A percentile compares a stretch with the other conserved stretches of the same genome.
These are phyloP conservation scores for Periconia sp. DNA, from an alignment of 2,329 filamentous ascomycete species.

Conservation along the genomic window DNA sequence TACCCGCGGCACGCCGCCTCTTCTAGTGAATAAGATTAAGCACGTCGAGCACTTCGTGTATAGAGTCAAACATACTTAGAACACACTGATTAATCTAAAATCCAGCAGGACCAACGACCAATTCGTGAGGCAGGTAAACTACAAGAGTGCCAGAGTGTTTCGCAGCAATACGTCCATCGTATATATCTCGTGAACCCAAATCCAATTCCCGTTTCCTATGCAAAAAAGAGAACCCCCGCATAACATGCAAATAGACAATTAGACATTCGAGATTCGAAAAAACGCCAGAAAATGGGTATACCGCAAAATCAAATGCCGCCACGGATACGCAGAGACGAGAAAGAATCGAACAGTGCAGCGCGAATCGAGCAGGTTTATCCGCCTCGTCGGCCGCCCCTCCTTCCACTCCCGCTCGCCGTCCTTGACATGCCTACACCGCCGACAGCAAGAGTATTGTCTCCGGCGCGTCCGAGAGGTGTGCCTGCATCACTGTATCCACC, in stretches of 20 bases:
- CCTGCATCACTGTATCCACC: constrained; percentile 39
- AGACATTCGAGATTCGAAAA: background rate
- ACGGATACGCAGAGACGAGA: background rate
- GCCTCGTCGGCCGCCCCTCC: constrained; percentile 31
- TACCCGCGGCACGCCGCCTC: too few relatives aligned
- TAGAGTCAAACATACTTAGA: too few relatives aligned
- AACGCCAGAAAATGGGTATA: constrained; percentile 17
- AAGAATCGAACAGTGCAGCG: background rate
- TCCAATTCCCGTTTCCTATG: background rate
- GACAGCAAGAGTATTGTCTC: constrained; percentile 29
- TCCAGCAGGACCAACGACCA: too few relatives aligned
- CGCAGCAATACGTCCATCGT: background rate
- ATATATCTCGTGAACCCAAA: background rate
- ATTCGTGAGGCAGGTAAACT: too few relatives aligned
- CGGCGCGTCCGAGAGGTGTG: constrained; percentile 38
- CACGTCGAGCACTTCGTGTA: too few relatives aligned
- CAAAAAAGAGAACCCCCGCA: background rate
- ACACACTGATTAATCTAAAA: too few relatives aligned
- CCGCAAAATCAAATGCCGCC: background rate
- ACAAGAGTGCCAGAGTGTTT: background rate
- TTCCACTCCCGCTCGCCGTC: constrained; percentile 41
- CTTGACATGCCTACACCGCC: constrained; percentile 40
- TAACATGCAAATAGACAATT: background rate
- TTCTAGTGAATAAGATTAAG: too few relatives aligned
- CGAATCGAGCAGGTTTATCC: constrained; percentile 1